phyloP scores from a whole-genome alignment of 768 basidiomycete genomes.

The Suillus sp. region DNA sequence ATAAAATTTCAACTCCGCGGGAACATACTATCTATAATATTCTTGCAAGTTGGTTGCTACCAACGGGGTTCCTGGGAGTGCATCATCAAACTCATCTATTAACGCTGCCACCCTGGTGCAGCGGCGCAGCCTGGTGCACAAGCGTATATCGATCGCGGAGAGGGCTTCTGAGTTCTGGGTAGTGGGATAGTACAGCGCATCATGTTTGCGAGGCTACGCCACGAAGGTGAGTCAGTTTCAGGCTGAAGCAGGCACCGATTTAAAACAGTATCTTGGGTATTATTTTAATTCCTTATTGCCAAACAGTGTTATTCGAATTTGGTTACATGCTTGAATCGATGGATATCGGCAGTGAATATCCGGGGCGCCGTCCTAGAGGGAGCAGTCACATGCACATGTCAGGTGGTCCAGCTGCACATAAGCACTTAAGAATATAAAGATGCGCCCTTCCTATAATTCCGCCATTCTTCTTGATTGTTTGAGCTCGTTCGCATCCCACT shows the following conservation, averaged over 20 bases:
- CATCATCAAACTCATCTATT: background rate
- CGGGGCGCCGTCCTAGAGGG: background rate
- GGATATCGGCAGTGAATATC: background rate
- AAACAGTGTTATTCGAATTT: background rate
- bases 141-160: background rate
- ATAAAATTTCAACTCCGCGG: background rate
- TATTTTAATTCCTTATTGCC: background rate
- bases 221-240: background rate
- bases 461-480: background rate
- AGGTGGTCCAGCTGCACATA: background rate
- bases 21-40: background rate
- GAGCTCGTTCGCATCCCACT: background rate
- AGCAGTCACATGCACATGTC: constrained; percentile 7
- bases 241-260: background rate
- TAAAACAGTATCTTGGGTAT: background rate
- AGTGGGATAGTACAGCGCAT: background rate
- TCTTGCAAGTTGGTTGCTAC: background rate
- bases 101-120: background rate
- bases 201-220: background rate
- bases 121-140: background rate
- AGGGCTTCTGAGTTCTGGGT: background rate
- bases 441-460: background rate
- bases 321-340: background rate
- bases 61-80: background rate
- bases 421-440: background rate